Conservation (phyloP, 805 yeast species). For the Henningerozyma blattae region DNA sequence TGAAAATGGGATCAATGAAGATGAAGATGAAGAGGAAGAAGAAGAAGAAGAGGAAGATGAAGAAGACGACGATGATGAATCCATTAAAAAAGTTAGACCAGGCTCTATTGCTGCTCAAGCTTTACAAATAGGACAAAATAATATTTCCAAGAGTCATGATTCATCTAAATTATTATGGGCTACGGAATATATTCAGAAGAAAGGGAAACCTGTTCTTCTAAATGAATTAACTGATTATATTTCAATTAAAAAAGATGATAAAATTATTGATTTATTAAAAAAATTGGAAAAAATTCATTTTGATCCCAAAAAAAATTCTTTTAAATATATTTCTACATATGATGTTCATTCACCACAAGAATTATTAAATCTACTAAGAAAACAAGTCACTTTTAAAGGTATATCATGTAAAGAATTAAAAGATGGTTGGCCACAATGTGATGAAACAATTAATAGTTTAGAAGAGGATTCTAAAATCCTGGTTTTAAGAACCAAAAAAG, state of each 20-base stretch:
- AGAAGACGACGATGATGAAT: conserved; percentile 12
- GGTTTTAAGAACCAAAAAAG: conserved; percentile 85
- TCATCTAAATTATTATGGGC: conserved; percentile 86
- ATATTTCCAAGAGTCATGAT: conserved; percentile 35
- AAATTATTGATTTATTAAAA: conserved; percentile 57
- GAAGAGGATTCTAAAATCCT: conserved; percentile 69
- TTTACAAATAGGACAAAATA: conserved; percentile 18
- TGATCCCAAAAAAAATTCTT: conserved; percentile 46
- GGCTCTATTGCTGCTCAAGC: conserved; percentile 24
- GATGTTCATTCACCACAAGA: conserved; percentile 77
- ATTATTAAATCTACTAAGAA: conserved; percentile 56
- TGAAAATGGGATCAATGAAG: conserved; percentile 10
- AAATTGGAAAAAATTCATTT: conserved; percentile 69
- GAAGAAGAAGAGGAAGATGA: not conserved
- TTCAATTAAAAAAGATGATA: conserved; percentile 42
- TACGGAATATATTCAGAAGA: conserved; percentile 70
- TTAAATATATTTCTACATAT: conserved; percentile 81
- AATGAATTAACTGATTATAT: conserved; percentile 56
- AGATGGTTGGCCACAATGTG: conserved; percentile 85
- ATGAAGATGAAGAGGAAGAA: conserved; percentile 9
- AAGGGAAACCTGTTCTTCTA: conserved; percentile 57
- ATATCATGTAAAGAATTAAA: conserved; percentile 65
- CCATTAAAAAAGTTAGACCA: conserved; percentile 21
- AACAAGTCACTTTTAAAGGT: conserved; percentile 82
- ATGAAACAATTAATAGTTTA: conserved; percentile 62